Conservation (phyloP, 371 early-diverging fungal species). For the Apophysomyces trapeziformis region DNA sequence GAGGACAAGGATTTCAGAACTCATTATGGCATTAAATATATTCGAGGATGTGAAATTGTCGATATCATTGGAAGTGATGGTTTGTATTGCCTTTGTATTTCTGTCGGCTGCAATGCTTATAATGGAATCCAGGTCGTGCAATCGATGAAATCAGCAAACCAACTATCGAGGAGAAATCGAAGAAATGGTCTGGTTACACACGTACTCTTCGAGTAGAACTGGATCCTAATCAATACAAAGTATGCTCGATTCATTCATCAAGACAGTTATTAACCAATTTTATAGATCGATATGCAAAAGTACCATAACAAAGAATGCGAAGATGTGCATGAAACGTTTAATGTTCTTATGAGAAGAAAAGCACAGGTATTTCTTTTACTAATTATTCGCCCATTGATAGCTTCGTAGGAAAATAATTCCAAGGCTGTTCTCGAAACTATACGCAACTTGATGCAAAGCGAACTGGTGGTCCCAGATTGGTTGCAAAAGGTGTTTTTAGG, state of each 20-base stretch:
- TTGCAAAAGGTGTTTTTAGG: conserved; percentile 88
- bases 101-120: background rate
- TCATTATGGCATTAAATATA: conserved; percentile 75
- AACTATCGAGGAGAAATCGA: conserved; percentile 40
- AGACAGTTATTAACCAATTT: conserved; percentile 21
- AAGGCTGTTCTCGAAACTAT: conserved; percentile 89
- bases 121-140: conserved; percentile 38
- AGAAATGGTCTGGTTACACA: conserved; percentile 49
- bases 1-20: conserved; percentile 60
- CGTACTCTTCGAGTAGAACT: conserved; percentile 81
- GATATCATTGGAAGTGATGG: conserved; percentile 80
- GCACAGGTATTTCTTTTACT: conserved; percentile 48
- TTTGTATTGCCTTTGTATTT: conserved; percentile 14
- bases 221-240: conserved; percentile 87
- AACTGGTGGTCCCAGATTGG: conserved; percentile 88
- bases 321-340: conserved; percentile 83
- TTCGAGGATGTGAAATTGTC: conserved; percentile 89
- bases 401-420: conserved; percentile 83
- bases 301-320: conserved; percentile 35
- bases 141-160: conserved; percentile 60
- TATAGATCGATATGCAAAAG: conserved; percentile 9
- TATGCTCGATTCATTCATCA: conserved; percentile 29
- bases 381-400: background rate
- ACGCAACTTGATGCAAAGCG: conserved; percentile 83
- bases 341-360: conserved; percentile 85